Evolutionary conservation across 108 stramenopile genomes (phyloP), one percentile per base, ranked within the genome.

Genomic region (Cylindrotheca fusiformis): DNA sequence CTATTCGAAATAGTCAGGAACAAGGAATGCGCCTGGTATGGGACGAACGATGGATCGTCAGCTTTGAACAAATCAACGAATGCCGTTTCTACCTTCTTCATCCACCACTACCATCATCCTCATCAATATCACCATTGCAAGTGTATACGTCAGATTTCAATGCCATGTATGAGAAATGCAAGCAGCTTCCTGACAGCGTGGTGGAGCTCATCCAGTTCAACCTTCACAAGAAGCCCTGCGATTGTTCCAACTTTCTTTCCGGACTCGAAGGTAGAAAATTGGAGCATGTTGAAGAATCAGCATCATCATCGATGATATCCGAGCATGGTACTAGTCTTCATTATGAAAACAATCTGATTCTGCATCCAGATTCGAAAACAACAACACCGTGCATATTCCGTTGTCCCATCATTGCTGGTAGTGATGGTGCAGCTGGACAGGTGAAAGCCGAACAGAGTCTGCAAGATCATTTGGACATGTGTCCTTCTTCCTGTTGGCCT

Each of bases 1-100:
- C 61, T 1, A 67, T 80, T 18, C 67, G 83, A 25, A 80, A 84
- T 46, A 69, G 69, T 0, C 63, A 68, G 50, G 83, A 84, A 60
- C 79, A 84, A 66, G 82, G 80, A 65, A 68, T 55, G 18, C 76
- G 76, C 0, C 54, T 84, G 46, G 19, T 53, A 25, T 49, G 78
- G 27, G 75, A 80, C 52, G 21, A 46, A 19, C 20, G 45, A n/a
- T 84, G 79, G 79, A 10, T 78, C 3, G 19, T 21, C 20, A 20
- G 25, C 4, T 60, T 27, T 19, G 59, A 60, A 24, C 17, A 14
- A 4, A 44, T 33, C 41, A 60, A 60, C 18, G 41, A 57, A n/a
- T 10, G 41, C 18, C 59, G 59, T 3, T 60, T 47, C 45, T 60
- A 24, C 23, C 19, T 60, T 14, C 59, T 60, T 1, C 59, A 47